Base-by-base conservation (phyloP, 23 red algal species). In the Rhodosorus marinus region DNA sequence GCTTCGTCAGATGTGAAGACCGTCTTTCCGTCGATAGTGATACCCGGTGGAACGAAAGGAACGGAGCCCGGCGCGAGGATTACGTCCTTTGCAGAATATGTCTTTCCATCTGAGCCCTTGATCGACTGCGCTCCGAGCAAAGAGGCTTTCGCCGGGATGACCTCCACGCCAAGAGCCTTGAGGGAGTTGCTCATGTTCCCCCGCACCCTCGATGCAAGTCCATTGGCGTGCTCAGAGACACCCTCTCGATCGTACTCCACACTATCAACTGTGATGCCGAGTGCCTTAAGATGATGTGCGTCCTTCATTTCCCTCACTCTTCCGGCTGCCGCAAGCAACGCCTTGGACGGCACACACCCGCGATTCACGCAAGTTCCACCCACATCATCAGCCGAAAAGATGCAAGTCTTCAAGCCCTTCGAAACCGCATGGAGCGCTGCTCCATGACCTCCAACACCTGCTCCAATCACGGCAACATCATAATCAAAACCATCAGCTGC, bases 1-100 rank as follows among this genome's bases (percentile, higher is more conserved):
- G 90, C 90, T n/a, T 66, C 79, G 57, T 98, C 90, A n/a, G 60
- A 72, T 5, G 90, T 98, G 62, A 98, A 98, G 6, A 98, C 90
- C 9, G 90, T 98, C 27, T 81, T 72, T 24, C 61, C 66, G 34
- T 98, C 90, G 33, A 84, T 68, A 33, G 66, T 57, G 38, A 98
- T 67, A 9, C 90, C 90, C 49, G 70, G 70, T 31, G 90, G 90
- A 30, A 98, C 77, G 33, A 82, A 72, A 28, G 90, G 90, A 47
- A 81, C 79, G 14, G 61, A 72, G 3, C 90, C 90, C 31, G 90
- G 78, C 19, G 90, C 90, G 35, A 98, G 62, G 61, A 98, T 84
- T 38, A 98, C 60, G 58, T 81, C 72, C 28, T 66, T 34, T 7
- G 79, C 79, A 9, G 63, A 74, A 52, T 76, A 63, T 0, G 57